phyloP scores from a whole-genome alignment of 1,139 yeast genomes.

The Pichia inconspicua region DNA sequence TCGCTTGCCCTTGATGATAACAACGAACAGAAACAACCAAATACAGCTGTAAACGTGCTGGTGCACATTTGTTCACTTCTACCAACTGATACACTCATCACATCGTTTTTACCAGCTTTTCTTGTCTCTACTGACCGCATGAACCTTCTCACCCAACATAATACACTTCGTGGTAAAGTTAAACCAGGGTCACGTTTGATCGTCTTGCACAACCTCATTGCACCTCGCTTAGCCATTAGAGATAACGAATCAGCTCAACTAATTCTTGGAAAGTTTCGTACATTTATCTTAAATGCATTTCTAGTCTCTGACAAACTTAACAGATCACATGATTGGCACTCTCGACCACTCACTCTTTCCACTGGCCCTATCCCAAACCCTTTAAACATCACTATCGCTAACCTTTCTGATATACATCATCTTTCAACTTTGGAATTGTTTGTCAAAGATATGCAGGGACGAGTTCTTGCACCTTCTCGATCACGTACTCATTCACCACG shows the following conservation, averaged over 20 bases:
- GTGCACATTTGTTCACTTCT: slow-evolving; percentile 16
- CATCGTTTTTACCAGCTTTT: slow-evolving; percentile 36
- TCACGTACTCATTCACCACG: not conserved
- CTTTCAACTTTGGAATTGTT: not conserved
- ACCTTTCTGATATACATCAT: not conserved
- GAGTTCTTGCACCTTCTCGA: not conserved
- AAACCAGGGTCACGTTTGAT: slow-evolving; percentile 27
- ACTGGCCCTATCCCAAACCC: not conserved
- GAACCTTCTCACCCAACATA: slow-evolving; percentile 18
- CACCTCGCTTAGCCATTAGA: not conserved
- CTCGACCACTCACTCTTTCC: not conserved
- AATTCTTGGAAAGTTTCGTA: slow-evolving; percentile 11
- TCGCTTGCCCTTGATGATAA: not conserved
- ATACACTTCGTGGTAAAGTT: slow-evolving; percentile 23
- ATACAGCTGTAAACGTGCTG: slow-evolving; percentile 20
- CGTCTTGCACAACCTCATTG: slow-evolving; percentile 22
- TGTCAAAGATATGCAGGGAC: not conserved
- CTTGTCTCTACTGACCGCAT: slow-evolving; percentile 13
- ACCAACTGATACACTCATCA: slow-evolving; percentile 17
- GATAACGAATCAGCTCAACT: not conserved
- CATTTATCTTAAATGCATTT: slow-evolving; percentile 20
- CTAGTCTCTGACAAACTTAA: slow-evolving; percentile 25
- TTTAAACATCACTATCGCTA: not conserved
- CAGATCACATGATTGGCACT: slow-evolving; percentile 22
- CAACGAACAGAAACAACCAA: not conserved